Evolutionary conservation across 2,329 filamentous ascomycete species (phyloP).

Genomic region (Aspergillus viridinutans): DNA sequence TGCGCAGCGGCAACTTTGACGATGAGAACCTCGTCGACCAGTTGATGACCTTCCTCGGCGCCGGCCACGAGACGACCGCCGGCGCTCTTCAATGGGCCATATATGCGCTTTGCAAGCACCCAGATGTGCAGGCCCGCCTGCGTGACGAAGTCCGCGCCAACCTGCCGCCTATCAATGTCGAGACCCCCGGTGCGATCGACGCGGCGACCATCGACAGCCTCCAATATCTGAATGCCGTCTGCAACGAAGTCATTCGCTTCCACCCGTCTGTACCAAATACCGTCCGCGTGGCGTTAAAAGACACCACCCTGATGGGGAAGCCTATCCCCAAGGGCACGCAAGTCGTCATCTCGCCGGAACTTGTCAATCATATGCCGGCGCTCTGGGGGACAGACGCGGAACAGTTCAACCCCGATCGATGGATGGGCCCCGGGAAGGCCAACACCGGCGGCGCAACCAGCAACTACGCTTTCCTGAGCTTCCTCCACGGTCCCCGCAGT

Average conservation of each 20-base stretch:
- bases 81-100: constrained; percentile 67
- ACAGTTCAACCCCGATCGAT: constrained; percentile 75
- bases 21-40: not conserved
- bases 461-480: constrained; percentile 76
- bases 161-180: not conserved
- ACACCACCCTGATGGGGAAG: constrained; percentile 63
- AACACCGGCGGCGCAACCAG: constrained; percentile 69
- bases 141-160: constrained; percentile 45
- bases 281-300: constrained; percentile 58
- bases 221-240: constrained; percentile 63
- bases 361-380: constrained; percentile 63
- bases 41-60: constrained; percentile 25
- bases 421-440: constrained; percentile 51
- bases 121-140: constrained; percentile 34
- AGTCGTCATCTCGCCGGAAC: constrained; percentile 61
- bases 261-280: constrained; percentile 69
- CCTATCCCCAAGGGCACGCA: constrained; percentile 66
- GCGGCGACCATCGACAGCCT: not conserved
- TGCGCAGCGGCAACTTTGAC: not conserved
- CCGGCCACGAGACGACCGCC: constrained; percentile 73
- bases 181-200: not conserved
- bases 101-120: constrained; percentile 66
- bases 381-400: constrained; percentile 75
- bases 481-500: constrained; percentile 78
- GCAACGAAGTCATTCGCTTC: constrained; percentile 71